Base-by-base conservation (phyloP, 2,329 filamentous ascomycete species). In the Phialophora expanda region DNA sequence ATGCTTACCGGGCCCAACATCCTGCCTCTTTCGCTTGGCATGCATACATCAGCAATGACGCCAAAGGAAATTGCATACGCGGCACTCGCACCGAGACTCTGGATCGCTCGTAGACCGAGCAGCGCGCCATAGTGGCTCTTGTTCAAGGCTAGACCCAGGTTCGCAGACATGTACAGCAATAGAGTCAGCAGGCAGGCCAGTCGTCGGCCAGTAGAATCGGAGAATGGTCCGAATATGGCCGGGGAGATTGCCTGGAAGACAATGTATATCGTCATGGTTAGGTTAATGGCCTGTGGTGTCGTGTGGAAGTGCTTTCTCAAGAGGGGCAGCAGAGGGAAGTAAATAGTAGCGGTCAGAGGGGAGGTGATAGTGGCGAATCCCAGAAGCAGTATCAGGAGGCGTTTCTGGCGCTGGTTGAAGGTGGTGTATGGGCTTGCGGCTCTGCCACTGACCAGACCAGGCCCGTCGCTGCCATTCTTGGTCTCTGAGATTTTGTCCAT, bases 181-280 rank as follows among this genome's bases (percentile, higher is more conserved):
- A 82, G 79, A 48, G 78, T 78, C 22, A 82, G 68, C 4, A 85
- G 72, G 70, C 83, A 85, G 2, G 80, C 80, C 3, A 82, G 82
- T 61, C 83, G 76, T 63, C 83, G 76, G 14, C 83, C 83, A 44
- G 77, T 76, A 51, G 78, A 80, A 66, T 85, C 83, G 1, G 82
- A 79, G 46, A 85, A 78, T 34, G 81, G 80, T 2, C 80, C 83
- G 64, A 83, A 78, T 12, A 85, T 76, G 70, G 82, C 81, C n/a
- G 83, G 83, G 0, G 81, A 79, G 12, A 86, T 74, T 2, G 81
- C 84, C 76, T 86, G 84, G 50, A 84, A 78, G 54, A 84, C 81
- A 78, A 79, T 44, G 48, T 66, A 67, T 6, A 75, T 74, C 0
- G 76, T 76, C 22, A 76, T 71, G 0, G 74, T 74, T 11, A 76